Evolutionary conservation across 768 basidiomycete species (phyloP), one percentile per base, ranked within the genome.

Genomic region (Boletales sp.): DNA sequence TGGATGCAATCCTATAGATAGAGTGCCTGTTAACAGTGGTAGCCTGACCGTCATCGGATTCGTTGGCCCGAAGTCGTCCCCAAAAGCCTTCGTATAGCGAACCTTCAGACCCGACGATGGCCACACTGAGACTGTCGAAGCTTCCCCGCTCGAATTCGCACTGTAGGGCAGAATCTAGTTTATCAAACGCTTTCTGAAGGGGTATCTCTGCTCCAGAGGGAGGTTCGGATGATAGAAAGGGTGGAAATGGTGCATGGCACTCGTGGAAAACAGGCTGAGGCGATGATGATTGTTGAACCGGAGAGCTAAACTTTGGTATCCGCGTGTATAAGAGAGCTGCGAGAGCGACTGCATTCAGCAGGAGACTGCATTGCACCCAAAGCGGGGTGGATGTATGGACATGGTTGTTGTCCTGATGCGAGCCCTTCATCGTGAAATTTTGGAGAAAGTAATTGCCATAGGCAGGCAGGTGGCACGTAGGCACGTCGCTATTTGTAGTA

Each of bases 61-160:
- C 78, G 49, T 81, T 80, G 31, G 75, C 77, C 43, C 69, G 62
- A 33, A 68, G 63, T 7, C 56, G 56, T 14, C 80, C 79, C 56
- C 72, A 77, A 33, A 74, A 73, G 11, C 61, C 58, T 51, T 79
- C 72, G 50, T 73, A 81, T 13, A 82, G 45, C 0, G 72, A 54
- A 5, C 78, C 79, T 8, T 64, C 59, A 14, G 77, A 67, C 0
- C 63, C 76, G 21, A 82, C 75, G 4, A 82, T 63, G 5, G 76
- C 77, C 21, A 81, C 59, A 1, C 75, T 71, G 19, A 82, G 65
- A 48, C 76, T 76, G 57, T 83, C 78, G 6, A 82, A 74, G 41
- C 72, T 71, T 5, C 60, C 60, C 51, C 61, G 31, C 10, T 64
- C 55, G 3, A 65, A 65, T 5, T 59, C 63, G 18, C 21, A 41